phyloP scores from a whole-genome alignment of 768 basidiomycete genomes.

The Neoboletus magnificus region DNA sequence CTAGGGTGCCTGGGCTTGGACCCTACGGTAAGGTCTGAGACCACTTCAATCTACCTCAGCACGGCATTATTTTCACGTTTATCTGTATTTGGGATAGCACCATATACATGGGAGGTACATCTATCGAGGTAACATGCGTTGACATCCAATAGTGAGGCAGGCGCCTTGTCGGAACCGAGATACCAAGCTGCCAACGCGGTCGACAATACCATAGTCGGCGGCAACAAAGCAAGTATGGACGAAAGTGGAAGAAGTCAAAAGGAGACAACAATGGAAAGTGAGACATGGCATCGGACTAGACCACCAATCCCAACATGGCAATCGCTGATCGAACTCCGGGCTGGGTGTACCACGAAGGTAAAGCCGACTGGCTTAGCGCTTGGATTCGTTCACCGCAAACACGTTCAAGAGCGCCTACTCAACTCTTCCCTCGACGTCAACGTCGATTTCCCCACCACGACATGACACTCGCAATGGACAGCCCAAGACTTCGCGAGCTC shows the following conservation, averaged over 20 bases:
- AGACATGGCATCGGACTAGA: background rate
- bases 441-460: background rate
- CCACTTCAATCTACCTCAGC: too few species aligned
- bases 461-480: constrained; percentile 13
- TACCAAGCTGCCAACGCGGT: background rate
- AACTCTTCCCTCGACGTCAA: background rate
- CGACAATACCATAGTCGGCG: background rate
- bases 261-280: background rate
- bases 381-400: background rate
- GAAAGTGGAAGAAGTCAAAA: background rate
- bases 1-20: background rate
- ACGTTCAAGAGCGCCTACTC: background rate
- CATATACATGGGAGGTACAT: too few species aligned
- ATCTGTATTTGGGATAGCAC: background rate
- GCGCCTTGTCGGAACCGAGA: background rate
- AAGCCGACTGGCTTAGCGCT: background rate
- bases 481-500: constrained; percentile 19
- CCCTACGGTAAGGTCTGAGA: background rate
- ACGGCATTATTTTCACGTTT: background rate
- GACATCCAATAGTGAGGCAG: background rate
- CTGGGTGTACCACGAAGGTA: background rate
- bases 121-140: background rate
- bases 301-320: background rate
- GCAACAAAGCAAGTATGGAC: background rate
- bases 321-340: background rate